phyloP scores from a whole-genome alignment of 2,329 filamentous ascomycete species.

The Byssothecium circinans region DNA sequence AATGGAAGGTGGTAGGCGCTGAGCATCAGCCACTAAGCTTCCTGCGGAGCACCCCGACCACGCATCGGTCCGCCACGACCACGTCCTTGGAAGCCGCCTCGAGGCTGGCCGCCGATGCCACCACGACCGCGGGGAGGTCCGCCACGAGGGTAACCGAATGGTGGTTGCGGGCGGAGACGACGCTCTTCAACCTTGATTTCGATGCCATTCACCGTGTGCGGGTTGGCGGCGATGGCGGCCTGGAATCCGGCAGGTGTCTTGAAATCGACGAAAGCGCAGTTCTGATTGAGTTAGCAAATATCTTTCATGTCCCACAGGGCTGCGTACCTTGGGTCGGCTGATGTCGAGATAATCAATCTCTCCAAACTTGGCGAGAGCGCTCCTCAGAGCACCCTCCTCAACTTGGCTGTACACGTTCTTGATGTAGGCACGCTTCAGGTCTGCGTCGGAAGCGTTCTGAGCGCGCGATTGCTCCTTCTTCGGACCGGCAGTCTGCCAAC shows the following conservation, averaged over 20 bases:
- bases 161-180: conserved; percentile 57
- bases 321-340: conserved; percentile 71
- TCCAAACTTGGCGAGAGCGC: conserved; percentile 69
- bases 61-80: conserved; percentile 65
- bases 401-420: conserved; percentile 95
- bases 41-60: conserved; percentile 47
- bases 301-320: not conserved
- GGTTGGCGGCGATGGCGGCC: conserved; percentile 80
- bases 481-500: conserved; percentile 89
- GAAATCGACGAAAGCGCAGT: conserved; percentile 97
- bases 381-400: conserved; percentile 70
- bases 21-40: conserved; percentile 33
- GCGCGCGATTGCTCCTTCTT: conserved; percentile 81
- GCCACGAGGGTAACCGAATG: conserved; percentile 44
- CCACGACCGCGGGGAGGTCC: conserved; percentile 60
- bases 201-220: conserved; percentile 80
- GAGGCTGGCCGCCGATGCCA: conserved; percentile 59
- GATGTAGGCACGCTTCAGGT: conserved; percentile 83
- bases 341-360: conserved; percentile 66
- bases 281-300: conserved; percentile 57
- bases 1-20: not conserved
- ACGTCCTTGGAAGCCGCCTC: conserved; percentile 70
- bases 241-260: conserved; percentile 78
- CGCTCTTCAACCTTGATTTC: conserved; percentile 87
- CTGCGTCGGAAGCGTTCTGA: conserved; percentile 66